Percentiles rank a stretch among this genome's conserved stretches.
Conservation (phyloP, 805 yeast species). For the Schizosaccharomyces japonicus region DNA sequence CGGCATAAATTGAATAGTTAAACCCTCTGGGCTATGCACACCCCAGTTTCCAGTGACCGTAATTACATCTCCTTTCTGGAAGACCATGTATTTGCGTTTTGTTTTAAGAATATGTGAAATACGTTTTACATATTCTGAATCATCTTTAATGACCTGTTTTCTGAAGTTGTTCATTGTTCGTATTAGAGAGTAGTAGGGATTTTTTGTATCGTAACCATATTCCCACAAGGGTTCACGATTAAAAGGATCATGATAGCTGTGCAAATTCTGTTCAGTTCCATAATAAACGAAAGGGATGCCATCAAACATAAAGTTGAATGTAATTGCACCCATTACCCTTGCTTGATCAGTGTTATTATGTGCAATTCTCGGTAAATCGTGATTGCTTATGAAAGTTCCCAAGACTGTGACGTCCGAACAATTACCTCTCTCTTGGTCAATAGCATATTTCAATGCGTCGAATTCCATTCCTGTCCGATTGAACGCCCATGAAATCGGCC, state of each 20-base stretch:
- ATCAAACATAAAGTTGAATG: conserved; percentile 4
- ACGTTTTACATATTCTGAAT: not conserved
- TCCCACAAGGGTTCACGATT: conserved; percentile 7
- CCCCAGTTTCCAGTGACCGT: conserved; percentile 1
- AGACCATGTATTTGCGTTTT: not conserved
- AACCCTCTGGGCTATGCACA: not conserved
- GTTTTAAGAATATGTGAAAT: not conserved
- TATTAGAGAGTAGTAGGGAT: not conserved
- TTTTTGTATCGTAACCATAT: conserved; percentile 3
- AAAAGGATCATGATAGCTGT: conserved; percentile 6
- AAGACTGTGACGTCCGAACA: not conserved
- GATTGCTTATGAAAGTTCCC: conserved; percentile 7
- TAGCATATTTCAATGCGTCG: not conserved
- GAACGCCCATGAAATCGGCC: conserved; percentile 2
- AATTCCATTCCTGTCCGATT: not conserved
- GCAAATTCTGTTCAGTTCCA: conserved; percentile 6
- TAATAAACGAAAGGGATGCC: conserved; percentile 7
- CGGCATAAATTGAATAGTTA: not conserved
- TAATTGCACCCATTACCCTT: conserved; percentile 4
- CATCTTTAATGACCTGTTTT: not conserved
- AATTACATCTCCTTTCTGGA: not conserved
- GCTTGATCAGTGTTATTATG: conserved; percentile 4
- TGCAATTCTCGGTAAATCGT: conserved; percentile 6
- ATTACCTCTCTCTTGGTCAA: not conserved
- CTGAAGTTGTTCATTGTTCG: not conserved